These are phyloP conservation scores for Leptomonas pyrrhocoris DNA, from an alignment of 208 protist species.

Conservation along the genomic window DNA sequence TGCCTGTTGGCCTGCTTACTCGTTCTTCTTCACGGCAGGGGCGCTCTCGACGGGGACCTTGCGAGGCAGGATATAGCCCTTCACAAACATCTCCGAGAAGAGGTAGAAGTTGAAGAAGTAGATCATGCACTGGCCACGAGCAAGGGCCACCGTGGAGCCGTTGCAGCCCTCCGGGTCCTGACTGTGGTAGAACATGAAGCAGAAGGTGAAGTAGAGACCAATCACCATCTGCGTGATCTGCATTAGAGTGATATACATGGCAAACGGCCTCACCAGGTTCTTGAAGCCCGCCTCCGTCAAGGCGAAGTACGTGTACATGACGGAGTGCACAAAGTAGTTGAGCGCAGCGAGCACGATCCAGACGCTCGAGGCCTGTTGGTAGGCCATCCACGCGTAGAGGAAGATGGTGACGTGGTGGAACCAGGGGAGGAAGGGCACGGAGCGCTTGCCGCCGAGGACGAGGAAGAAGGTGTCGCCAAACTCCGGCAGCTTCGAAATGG, in stretches of 20 bases:
- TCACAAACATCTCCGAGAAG: constrained; percentile 92
- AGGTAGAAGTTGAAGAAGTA: constrained; percentile 94
- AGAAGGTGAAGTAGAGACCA: constrained; percentile 81
- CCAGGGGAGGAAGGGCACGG: constrained; percentile 88
- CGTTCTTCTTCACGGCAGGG: constrained; percentile 23
- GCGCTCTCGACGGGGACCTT: constrained; percentile 17
- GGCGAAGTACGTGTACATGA: constrained; percentile 97
- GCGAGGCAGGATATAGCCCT: constrained; percentile 71
- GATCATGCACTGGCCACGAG: constrained; percentile 73
- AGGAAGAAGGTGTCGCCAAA: constrained; percentile 88
- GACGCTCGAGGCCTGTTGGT: constrained; percentile 49
- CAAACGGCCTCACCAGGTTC: constrained; percentile 78
- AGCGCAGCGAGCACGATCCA: constrained; percentile 79
- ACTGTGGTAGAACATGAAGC: constrained; percentile 52
- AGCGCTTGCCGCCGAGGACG: constrained; percentile 65
- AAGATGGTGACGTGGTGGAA: constrained; percentile 93
- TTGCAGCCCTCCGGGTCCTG: constrained; percentile 19
- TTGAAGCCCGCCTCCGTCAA: constrained; percentile 69
- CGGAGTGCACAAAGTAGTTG: constrained; percentile 94
- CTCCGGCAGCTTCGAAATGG: constrained; percentile 86
- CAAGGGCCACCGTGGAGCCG: constrained; percentile 28
- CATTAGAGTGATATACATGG: constrained; percentile 85
- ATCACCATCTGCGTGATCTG: constrained; percentile 94
- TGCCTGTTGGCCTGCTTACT: too few species aligned
- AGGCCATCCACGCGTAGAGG: constrained; percentile 90